These are phyloP conservation scores for Cyclocybe aegerita DNA, from an alignment of 768 basidiomycete genomes.

Conservation along the genomic window DNA sequence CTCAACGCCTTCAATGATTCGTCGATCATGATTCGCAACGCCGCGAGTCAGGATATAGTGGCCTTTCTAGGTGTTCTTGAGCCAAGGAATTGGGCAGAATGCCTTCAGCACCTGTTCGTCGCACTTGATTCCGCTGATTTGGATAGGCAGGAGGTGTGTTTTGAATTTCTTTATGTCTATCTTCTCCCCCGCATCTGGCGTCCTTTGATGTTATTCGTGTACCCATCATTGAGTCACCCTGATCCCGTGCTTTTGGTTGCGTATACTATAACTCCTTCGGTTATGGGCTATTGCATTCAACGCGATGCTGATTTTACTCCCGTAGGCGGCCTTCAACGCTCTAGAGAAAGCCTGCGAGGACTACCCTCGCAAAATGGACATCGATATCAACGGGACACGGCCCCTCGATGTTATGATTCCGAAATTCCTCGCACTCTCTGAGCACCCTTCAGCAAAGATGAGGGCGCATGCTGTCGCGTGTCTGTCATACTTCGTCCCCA, in stretches of 20 bases:
- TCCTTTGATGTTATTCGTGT: background rate
- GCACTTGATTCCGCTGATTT: constrained; percentile 75
- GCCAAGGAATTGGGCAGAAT: constrained; percentile 94
- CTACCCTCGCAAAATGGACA: constrained; percentile 91
- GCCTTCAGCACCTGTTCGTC: constrained; percentile 79
- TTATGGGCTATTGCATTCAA: background rate
- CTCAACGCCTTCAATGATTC: constrained; percentile 80
- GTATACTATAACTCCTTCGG: background rate
- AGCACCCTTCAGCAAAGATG: constrained; percentile 86
- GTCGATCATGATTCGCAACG: constrained; percentile 88
- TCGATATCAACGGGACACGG: constrained; percentile 89
- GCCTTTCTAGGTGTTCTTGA: constrained; percentile 86
- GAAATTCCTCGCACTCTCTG: constrained; percentile 87
- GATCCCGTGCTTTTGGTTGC: background rate
- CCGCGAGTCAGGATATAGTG: constrained; percentile 91
- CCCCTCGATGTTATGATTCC: constrained; percentile 97
- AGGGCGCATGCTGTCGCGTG: constrained; percentile 93
- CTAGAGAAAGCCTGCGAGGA: constrained; percentile 97
- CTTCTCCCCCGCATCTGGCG: background rate
- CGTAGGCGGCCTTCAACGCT: constrained; percentile 86
- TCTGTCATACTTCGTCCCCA: constrained; percentile 89
- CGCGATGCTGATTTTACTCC: constrained; percentile 6
- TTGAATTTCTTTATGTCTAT: constrained; percentile 4
- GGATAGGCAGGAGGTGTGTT: constrained; percentile 82
- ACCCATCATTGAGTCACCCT: too few relatives aligned